These are phyloP conservation scores for Boeremia exigua DNA, from an alignment of 2,329 filamentous ascomycete genomes.

Conservation along the genomic window DNA sequence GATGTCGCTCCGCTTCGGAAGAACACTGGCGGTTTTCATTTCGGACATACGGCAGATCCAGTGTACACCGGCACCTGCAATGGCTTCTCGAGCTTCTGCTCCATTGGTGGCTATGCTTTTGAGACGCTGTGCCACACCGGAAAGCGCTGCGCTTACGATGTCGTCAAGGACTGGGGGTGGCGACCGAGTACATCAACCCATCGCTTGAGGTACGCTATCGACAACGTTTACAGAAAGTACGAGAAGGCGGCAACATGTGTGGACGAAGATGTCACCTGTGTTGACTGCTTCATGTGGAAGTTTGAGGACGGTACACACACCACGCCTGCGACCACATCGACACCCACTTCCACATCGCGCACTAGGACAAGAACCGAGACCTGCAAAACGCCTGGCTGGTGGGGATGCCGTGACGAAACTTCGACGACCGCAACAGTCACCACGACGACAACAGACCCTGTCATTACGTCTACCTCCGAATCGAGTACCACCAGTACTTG, in stretches of 20 bases:
- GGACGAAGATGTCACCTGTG: constrained; percentile 43
- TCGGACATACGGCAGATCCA: constrained; percentile 46
- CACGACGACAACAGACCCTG: constrained; percentile 23
- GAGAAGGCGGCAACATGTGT: constrained; percentile 41
- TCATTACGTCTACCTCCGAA: constrained; percentile 23
- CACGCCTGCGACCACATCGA: constrained; percentile 31
- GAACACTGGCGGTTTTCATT: constrained; percentile 45
- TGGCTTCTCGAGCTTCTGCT: constrained; percentile 44
- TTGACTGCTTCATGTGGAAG: constrained; percentile 47
- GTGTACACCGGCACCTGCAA: constrained; percentile 48
- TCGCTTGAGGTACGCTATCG: constrained; percentile 42
- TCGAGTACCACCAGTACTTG: constrained; percentile 37
- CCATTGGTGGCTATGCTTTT: constrained; percentile 45
- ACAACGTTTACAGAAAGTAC: constrained; percentile 45
- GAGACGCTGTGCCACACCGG: constrained; percentile 47
- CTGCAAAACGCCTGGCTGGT: constrained; percentile 48
- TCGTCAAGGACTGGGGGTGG: constrained; percentile 48
- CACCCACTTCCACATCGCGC: constrained; percentile 30
- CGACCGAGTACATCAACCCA: constrained; percentile 43
- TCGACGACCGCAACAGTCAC: constrained; percentile 33
- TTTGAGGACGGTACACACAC: constrained; percentile 45
- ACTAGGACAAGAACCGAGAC: constrained; percentile 42
- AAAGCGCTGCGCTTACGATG: constrained; percentile 44
- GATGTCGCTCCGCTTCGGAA: constrained; percentile 39
- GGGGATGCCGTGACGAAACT: constrained; percentile 46